A percentile compares a stretch with the other conserved stretches of the same genome.
These are phyloP conservation scores for Acer yangbiense DNA, from an alignment of 345 rosid species.

Conservation along the genomic window DNA sequence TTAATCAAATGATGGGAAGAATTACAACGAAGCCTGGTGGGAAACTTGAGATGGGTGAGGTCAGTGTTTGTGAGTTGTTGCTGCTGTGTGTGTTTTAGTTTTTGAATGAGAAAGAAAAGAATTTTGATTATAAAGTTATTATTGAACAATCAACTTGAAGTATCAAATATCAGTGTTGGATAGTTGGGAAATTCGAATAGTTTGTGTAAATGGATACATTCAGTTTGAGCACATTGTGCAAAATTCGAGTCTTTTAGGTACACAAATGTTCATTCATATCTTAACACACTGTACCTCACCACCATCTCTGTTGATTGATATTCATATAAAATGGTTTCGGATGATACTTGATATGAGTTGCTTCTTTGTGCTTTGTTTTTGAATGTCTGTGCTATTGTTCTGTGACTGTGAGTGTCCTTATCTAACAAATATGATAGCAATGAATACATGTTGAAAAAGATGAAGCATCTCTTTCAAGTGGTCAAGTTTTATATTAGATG, in stretches of 20 bases:
- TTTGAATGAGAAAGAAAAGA: not conserved
- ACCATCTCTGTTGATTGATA: not conserved
- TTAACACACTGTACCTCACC: not conserved
- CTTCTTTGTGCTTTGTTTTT: not conserved
- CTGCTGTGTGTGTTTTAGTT: not conserved
- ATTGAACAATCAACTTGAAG: not conserved
- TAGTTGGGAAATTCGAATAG: not conserved
- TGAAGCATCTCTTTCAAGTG: not conserved
- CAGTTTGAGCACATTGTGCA: not conserved
- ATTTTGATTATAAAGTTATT: not conserved
- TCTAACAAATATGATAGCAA: not conserved
- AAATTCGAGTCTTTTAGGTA: not conserved
- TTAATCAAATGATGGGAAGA: conserved; percentile 88
- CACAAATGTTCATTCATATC: not conserved
- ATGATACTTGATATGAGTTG: not conserved
- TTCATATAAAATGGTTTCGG: not conserved
- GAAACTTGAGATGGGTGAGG: conserved; percentile 89
- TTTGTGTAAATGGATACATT: not conserved
- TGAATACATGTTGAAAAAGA: not conserved
- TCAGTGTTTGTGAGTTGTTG: conserved; percentile 30
- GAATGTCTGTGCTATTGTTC: not conserved
- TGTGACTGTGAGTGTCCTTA: not conserved
- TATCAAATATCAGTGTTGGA: not conserved
- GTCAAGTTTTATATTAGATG: not conserved
- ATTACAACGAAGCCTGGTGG: conserved; percentile 81